Base-by-base conservation (phyloP, 2,329 filamentous ascomycete genomes). In the Claviceps capensis region DNA sequence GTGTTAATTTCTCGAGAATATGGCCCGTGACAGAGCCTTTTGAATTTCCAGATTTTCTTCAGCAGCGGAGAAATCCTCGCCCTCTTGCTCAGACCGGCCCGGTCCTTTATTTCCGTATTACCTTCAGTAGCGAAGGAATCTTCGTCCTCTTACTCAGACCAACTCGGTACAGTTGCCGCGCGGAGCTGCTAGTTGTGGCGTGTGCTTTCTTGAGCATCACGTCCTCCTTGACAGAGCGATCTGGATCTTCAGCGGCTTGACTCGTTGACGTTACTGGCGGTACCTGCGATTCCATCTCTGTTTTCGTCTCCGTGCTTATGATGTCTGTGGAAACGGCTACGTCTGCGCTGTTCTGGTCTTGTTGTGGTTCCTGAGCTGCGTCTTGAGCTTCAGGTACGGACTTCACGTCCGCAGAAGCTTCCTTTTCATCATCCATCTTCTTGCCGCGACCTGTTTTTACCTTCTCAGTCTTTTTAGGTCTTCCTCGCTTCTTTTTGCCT, bases 61-160 rank as follows among this genome's bases (percentile, higher is more conserved):
- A 78, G 63, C 51, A 78, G 60, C 30, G 75, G 74, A 38, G 75
- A 72, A 54, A 78, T 77, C 53, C 71, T 67, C 17, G 69, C 69
- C 58, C 62, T 67, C 61, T 70, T 76, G 64, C 75, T 78, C 56
- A 78, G 61, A 3, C 75, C 75, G 50, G 78, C 74, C n/a, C 75
- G 68, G 55, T 73, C 26, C 3, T 30, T 60, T 55, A 63, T 59
- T 76, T 77, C 52, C 67, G 70, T 50, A 77, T 56, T 22, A 67
- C 68, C 61, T 78, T 77, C 26, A 78, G 63, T 50, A 78, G 60
- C 30, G 75, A 74, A 38, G 75, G 72, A 54, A 78, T 77, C 53
- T 71, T 67, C 17, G 69, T 69, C 58, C 62, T 67, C 61, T 70
- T 76, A 64, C 75, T 78, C 56, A 78, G 61, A 3, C 75, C 75